Conservation (phyloP, 257 asterid genomes). For the Anisodus tanguticus region DNA sequence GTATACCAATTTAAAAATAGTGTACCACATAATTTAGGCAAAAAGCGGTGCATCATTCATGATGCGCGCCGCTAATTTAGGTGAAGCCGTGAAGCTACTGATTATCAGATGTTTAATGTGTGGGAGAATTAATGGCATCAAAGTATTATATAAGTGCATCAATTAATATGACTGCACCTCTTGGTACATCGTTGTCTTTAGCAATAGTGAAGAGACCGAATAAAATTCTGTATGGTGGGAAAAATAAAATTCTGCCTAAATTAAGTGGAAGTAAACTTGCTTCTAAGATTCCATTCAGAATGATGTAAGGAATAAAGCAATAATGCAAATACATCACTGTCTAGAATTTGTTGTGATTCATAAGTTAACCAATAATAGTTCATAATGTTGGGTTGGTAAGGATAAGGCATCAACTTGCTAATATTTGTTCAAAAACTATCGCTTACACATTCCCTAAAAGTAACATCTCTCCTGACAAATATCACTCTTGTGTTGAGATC, state of each 20-base stretch:
- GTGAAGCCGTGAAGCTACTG: background rate
- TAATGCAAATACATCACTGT: background rate
- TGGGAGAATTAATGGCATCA: background rate
- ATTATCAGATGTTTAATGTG: background rate
- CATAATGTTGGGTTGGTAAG: conserved; percentile 15
- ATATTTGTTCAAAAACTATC: background rate
- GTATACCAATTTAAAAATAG: too few relatives aligned
- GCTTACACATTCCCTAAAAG: background rate
- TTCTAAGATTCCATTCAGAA: background rate
- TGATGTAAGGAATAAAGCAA: conserved; percentile 1
- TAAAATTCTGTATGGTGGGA: background rate
- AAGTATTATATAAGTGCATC: background rate
- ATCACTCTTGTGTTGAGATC: too few relatives aligned
- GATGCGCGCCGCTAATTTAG: background rate
- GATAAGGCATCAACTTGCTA: background rate
- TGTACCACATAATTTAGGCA: background rate
- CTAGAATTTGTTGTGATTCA: background rate
- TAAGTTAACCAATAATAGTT: background rate
- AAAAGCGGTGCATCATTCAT: background rate
- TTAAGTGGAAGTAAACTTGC: background rate
- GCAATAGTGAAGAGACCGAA: background rate
- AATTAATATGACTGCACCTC: background rate
- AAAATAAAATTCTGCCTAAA: background rate
- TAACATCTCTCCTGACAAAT: too few relatives aligned
- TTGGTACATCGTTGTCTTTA: background rate